Percentiles rank a stretch among this genome's conserved stretches.
Conservation (phyloP, 2,329 filamentous ascomycete genomes). For the Phialocephala sp. region DNA sequence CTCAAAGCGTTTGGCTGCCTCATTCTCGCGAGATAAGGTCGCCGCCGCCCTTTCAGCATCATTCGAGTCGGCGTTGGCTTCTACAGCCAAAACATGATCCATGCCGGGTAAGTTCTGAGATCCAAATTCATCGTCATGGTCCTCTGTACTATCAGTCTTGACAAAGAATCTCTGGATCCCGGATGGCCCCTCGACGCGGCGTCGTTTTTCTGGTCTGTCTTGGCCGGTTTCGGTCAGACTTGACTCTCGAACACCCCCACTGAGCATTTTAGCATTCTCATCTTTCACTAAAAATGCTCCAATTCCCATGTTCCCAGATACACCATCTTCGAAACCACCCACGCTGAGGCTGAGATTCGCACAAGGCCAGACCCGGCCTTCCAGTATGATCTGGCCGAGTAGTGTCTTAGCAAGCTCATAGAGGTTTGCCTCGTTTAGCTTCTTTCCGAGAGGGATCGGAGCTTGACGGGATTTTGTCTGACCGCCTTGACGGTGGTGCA, state of each 20-base stretch:
- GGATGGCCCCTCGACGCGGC: slow-evolving; percentile 35
- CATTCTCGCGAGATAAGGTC: slow-evolving; percentile 28
- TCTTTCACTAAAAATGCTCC: slow-evolving; percentile 83
- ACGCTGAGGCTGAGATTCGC: slow-evolving; percentile 88
- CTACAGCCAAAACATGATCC: slow-evolving; percentile 27
- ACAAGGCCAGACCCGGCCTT: slow-evolving; percentile 88
- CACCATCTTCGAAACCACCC: slow-evolving; percentile 88
- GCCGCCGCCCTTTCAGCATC: slow-evolving; percentile 23
- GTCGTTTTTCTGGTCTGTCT: slow-evolving; percentile 42
- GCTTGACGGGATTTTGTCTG: slow-evolving; percentile 77
- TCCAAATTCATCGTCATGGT: slow-evolving; percentile 41
- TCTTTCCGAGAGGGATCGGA: slow-evolving; percentile 77
- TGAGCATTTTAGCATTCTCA: slow-evolving; percentile 64
- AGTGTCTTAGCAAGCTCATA: slow-evolving; percentile 79
- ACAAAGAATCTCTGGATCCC: slow-evolving; percentile 42
- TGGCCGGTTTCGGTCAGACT: slow-evolving; percentile 23
- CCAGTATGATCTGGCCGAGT: slow-evolving; percentile 76
- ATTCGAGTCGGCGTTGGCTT: slow-evolving; percentile 20
- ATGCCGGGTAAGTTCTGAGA: slow-evolving; percentile 33
- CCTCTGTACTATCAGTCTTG: slow-evolving; percentile 37
- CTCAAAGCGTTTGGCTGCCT: slow-evolving; percentile 41
- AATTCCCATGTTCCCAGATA: slow-evolving; percentile 85
- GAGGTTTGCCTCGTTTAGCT: slow-evolving; percentile 73
- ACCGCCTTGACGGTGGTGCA: slow-evolving; percentile 78
- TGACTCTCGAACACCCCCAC: slow-evolving; percentile 38